A percentile compares a stretch with the other conserved stretches of the same genome.
Conservation (phyloP, 306 rosid genomes). For the Comarum palustre region DNA sequence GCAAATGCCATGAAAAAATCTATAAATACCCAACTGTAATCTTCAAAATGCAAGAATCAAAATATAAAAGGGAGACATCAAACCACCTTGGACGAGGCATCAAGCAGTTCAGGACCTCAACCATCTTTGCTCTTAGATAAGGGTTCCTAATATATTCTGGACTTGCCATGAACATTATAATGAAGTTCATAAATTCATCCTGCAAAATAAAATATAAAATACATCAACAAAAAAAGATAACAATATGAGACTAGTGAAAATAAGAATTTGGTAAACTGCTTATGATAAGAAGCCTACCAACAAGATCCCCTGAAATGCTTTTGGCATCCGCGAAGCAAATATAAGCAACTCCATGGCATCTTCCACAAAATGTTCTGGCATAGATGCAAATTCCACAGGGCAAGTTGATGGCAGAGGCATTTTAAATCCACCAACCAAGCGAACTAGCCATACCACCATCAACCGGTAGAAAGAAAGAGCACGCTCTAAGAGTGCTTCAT, state of each 20-base stretch:
- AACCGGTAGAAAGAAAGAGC: slow-evolving; percentile 83
- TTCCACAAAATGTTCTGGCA: slow-evolving; percentile 99
- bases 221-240: background rate
- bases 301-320: slow-evolving; percentile 85
- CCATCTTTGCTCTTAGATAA: slow-evolving; percentile 97
- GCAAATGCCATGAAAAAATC: slow-evolving; percentile 29
- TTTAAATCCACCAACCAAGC: slow-evolving; percentile 93
- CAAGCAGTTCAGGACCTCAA: slow-evolving; percentile 95
- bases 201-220: slow-evolving; percentile 36
- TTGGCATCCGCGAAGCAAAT: slow-evolving; percentile 94
- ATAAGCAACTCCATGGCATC: slow-evolving; percentile 97
- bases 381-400: slow-evolving; percentile 79
- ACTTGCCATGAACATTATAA: slow-evolving; percentile 98
- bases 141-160: slow-evolving; percentile 85
- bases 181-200: slow-evolving; percentile 97
- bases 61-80: slow-evolving; percentile 21
- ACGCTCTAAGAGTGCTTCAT: slow-evolving; percentile 68
- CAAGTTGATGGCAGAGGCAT: slow-evolving; percentile 84
- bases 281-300: slow-evolving; percentile 48
- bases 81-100: slow-evolving; percentile 91
- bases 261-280: slow-evolving; percentile 10
- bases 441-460: slow-evolving; percentile 90
- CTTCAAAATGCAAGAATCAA: slow-evolving; percentile 25
- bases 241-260: slow-evolving; percentile 15
- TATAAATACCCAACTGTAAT: slow-evolving; percentile 29